These are phyloP conservation scores for Lachancea quebecensis DNA, from an alignment of 805 yeast genomes.

Conservation along the genomic window DNA sequence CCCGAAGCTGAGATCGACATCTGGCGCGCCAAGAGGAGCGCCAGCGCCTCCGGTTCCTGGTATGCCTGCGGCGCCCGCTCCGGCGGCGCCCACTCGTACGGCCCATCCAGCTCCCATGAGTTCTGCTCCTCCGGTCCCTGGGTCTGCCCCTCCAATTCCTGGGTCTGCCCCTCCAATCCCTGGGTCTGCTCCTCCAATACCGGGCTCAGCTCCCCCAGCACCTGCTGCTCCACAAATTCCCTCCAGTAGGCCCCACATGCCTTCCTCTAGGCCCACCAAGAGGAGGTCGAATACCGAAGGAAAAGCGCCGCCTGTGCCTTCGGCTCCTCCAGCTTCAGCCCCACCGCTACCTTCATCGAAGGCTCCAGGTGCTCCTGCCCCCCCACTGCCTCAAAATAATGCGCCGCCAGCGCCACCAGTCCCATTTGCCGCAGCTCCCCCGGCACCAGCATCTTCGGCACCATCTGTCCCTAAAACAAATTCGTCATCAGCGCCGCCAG, in stretches of 20 bases:
- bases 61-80: constrained; percentile 25
- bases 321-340: constrained; percentile 10
- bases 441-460: constrained; percentile 19
- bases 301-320: constrained; percentile 5
- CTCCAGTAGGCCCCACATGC: constrained; percentile 13
- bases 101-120: constrained; percentile 17
- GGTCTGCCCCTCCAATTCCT: constrained; percentile 25
- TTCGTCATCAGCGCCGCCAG: constrained; percentile 22
- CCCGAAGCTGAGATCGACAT: constrained; percentile 52
- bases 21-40: constrained; percentile 25
- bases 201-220: constrained; percentile 14
- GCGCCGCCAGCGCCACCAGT: no score
- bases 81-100: constrained; percentile 19
- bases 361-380: no score
- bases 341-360: no score
- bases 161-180: constrained; percentile 17
- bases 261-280: constrained; percentile 16
- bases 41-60: constrained; percentile 33
- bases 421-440: no score
- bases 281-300: constrained; percentile 5
- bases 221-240: constrained; percentile 17
- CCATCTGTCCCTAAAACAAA: no score
- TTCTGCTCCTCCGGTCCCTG: constrained; percentile 19
- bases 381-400: no score
- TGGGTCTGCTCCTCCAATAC: constrained; percentile 21